Base-by-base conservation (phyloP, 306 rosid genomes). In the Dryas alaskensis region DNA sequence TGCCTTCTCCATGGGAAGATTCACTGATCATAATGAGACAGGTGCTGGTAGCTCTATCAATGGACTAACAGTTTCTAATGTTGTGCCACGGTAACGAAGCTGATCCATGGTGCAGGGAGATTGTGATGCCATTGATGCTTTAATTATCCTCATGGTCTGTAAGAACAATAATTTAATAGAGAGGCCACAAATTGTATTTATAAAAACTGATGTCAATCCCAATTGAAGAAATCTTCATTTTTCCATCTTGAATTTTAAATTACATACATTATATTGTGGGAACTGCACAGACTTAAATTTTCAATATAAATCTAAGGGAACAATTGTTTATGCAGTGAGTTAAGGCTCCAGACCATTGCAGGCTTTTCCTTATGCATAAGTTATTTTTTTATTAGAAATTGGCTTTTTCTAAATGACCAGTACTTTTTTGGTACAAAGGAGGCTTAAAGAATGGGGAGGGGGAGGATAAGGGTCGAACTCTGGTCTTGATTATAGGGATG, bases 31-130 rank as follows among this genome's bases (percentile, higher is more conserved):
- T 44, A 27, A 8, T 2, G n/a, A 60, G 7, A 43, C 46, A 1
- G 72, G 11, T 54, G 67, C 55, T 52, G 47, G 17, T 44, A 46
- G 3, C 75, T 74, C 83, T 4, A 3, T 25, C 3, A 73, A 60
- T 67, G 70, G 44, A 2, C 25, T 60, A 31, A 79, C 78, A 47
- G 53, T 79, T 59, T 79, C 78, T 40, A 11, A 49, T 46, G 7
- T 57, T 6, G 0, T 44, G 47, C 82, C 73, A 0, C 67, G 78
- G 17, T 69, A n/a, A 40, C n/a, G 12, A 12, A 65, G 39, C 13
- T 6, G 6, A 9, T 65, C 4, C 8, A 64, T 43, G 68, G 54
- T 4, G 19, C 51, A 64, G 42, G 50, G n/a, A 64, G n/a, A n/a
- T n/a, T 64, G 37, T 64, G 11, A 65, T 10, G 14, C 10, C 69